A percentile compares a stretch with the other conserved stretches of the same genome.
Conservation (phyloP, 176 grass and related monocot genomes). For the Pontederia paniculata region DNA sequence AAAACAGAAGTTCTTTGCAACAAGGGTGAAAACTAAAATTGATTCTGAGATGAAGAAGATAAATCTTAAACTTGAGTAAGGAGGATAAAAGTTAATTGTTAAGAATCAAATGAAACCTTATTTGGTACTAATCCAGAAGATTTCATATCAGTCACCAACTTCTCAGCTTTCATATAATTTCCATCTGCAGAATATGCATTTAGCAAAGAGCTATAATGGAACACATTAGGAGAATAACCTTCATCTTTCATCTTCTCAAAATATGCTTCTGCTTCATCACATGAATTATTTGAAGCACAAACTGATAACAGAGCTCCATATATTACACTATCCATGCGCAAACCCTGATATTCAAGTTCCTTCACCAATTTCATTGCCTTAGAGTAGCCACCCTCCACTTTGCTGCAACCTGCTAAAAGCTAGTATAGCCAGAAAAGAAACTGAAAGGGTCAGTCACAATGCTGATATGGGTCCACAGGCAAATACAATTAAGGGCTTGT, state of each 20-base stretch:
- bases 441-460: no score
- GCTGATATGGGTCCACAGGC: no score
- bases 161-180: conserved; percentile 61
- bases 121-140: conserved; percentile 68
- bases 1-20: no score
- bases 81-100: conserved; percentile 8
- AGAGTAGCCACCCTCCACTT: conserved; percentile 52
- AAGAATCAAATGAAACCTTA: conserved; percentile 46
- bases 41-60: not conserved
- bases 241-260: conserved; percentile 90
- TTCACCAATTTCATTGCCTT: conserved; percentile 65
- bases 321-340: conserved; percentile 83
- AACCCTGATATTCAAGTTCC: conserved; percentile 41
- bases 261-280: conserved; percentile 62
- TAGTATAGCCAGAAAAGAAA: conserved; percentile 26
- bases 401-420: conserved; percentile 80
- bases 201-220: conserved; percentile 89
- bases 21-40: no score
- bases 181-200: conserved; percentile 74
- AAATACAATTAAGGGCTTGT: not conserved
- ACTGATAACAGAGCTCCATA: conserved; percentile 79
- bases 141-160: conserved; percentile 67
- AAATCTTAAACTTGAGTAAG: conserved; percentile 18
- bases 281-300: conserved; percentile 76
- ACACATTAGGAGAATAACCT: conserved; percentile 68